Base-by-base conservation (phyloP, 768 basidiomycete species). In the Tremella fuciformis region DNA sequence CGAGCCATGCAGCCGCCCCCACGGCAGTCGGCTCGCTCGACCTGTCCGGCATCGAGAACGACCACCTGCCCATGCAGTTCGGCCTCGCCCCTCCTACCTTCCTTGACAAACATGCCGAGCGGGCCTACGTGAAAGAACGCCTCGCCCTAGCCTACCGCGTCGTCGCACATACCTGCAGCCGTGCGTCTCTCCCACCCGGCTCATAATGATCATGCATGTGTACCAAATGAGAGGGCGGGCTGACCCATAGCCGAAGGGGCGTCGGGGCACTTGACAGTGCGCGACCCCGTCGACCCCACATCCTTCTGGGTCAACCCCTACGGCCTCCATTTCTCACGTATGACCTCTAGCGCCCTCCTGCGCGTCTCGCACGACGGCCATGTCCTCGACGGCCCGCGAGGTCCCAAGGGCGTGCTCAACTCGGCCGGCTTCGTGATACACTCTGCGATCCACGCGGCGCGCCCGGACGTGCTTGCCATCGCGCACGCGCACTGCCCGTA, bases 401-500 rank as follows among this genome's bases (percentile, higher is more conserved):
- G 77, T 0, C 59, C 65, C 1, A 65, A 61, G n/a, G 67, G 70
- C 26, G 51, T 74, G 22, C 72, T 79, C 59, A 80, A 80, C 69
- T 67, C 60, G 16, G 76, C 80, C 0, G 80, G 77, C 1, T 80
- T 78, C 64, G 69, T 79, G 70, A 79, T 80, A 39, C 79, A 83
- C 59, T 79, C 80, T 13, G 77, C 78, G 0, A 76, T 83, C 41
- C 82, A 82, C 59, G 66, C 71, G 26, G 80, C 80, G n/a, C 80
- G 82, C 49, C 81, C 82, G 7, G 82, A 83, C 57, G 78, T 83
- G 37, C 51, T 80, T 4, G 79, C 80, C 48, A 80, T 80, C 8
- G 81, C 81, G 0, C 82, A 83, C 62, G 80, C 80, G 16, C 82
- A 82, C 65, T 80, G 81, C 9, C 71, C 79, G 7, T 74, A 80